These are phyloP conservation scores for Elaeis oleifera DNA, from an alignment of 202 grass and related monocot species.

Conservation along the genomic window DNA sequence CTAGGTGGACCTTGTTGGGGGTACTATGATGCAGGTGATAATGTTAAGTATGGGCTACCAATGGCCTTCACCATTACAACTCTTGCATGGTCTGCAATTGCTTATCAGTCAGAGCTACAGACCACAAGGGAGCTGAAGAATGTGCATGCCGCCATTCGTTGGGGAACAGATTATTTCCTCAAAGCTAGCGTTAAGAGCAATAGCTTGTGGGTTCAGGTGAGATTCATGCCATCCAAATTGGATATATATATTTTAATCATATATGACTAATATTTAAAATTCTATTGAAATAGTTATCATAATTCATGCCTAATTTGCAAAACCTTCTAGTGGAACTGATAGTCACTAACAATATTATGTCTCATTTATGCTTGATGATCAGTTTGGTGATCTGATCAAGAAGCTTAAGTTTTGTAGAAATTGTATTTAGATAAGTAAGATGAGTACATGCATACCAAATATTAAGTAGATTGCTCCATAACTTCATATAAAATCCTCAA, in stretches of 20 bases:
- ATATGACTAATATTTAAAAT: too few species aligned
- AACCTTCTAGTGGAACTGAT: too few species aligned
- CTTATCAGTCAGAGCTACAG: slow-evolving; percentile 55
- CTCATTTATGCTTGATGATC: too few species aligned
- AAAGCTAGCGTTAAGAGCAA: slow-evolving; percentile 65
- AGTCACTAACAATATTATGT: too few species aligned
- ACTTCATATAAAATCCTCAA: too few species aligned
- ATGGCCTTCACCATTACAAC: slow-evolving; percentile 91
- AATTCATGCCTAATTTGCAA: too few species aligned
- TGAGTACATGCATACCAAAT: too few species aligned
- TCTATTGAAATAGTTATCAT: too few species aligned
- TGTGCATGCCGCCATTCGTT: slow-evolving; percentile 50
- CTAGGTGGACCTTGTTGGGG: slow-evolving; percentile 71
- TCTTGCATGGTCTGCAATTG: slow-evolving; percentile 69
- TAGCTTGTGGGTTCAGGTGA: slow-evolving; percentile 85
- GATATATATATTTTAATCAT: neutral
- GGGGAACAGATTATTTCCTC: slow-evolving; percentile 87
- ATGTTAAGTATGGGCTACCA: slow-evolving; percentile 81
- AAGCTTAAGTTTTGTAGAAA: too few species aligned
- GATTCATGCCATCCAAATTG: neutral
- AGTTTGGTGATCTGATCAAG: too few species aligned
- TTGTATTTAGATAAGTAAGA: too few species aligned
- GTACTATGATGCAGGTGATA: slow-evolving; percentile 96
- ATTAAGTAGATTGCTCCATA: too few species aligned
- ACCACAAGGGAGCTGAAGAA: slow-evolving; percentile 45